phyloP scores from a whole-genome alignment of 345 rosid species.

The Eucalyptus cloeziana region DNA sequence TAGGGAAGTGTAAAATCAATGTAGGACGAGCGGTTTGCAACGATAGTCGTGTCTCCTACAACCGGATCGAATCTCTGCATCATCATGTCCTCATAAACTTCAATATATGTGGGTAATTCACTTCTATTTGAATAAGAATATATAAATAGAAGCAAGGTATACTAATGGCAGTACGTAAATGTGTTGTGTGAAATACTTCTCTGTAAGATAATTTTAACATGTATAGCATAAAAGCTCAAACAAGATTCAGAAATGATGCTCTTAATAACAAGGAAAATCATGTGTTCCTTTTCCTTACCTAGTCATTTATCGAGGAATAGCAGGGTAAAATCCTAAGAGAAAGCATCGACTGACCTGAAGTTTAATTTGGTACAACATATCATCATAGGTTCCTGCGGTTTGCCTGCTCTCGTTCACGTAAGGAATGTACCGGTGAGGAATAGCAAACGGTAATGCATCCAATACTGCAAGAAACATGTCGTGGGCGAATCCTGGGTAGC shows the following conservation, averaged over 20 bases:
- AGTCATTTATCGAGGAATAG: too few species aligned
- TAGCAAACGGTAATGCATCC: background rate
- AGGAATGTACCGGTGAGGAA: background rate
- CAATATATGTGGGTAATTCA: background rate
- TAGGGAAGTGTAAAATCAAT: slow-evolving; percentile 68
- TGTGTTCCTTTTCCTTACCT: too few species aligned
- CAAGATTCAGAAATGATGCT: too few species aligned
- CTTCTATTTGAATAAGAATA: background rate
- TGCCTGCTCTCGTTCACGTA: background rate
- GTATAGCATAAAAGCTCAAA: too few species aligned
- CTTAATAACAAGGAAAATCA: too few species aligned
- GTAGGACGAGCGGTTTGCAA: slow-evolving; percentile 16
- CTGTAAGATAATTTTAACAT: too few species aligned
- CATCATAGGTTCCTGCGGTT: background rate
- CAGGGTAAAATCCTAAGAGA: too few species aligned
- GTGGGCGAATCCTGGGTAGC: background rate
- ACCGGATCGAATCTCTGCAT: slow-evolving; percentile 35
- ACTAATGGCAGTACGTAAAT: too few species aligned
- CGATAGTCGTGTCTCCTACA: slow-evolving; percentile 59
- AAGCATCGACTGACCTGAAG: background rate
- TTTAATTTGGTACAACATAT: background rate
- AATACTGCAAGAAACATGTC: slow-evolving; percentile 3
- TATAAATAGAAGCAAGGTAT: too few species aligned
- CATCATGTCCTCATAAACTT: background rate
- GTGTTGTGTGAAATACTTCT: too few species aligned